A percentile compares a stretch with the other conserved stretches of the same genome.
These are phyloP conservation scores for Wickerhamomyces sp. DNA, from an alignment of 1,139 yeast species.

Conservation along the genomic window DNA sequence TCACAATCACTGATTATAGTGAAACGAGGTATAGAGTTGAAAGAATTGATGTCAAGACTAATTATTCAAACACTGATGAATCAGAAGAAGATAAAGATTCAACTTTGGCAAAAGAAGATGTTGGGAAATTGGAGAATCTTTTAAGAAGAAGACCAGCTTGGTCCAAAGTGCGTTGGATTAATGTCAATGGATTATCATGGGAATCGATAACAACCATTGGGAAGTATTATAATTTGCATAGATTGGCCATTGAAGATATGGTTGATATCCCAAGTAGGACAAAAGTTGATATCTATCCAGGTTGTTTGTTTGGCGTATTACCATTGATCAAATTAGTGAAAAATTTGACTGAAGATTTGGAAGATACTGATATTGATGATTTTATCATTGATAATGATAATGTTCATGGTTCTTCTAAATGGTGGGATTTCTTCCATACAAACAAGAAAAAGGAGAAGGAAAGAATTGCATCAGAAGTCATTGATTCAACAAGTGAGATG, in stretches of 20 bases:
- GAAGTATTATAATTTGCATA: slow-evolving; percentile 36
- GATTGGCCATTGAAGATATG: slow-evolving; percentile 51
- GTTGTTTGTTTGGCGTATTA: slow-evolving; percentile 44
- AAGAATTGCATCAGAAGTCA: not conserved
- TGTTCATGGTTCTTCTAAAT: not conserved
- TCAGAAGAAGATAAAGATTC: slow-evolving; percentile 3
- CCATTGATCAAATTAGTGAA: slow-evolving; percentile 43
- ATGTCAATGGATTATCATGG: slow-evolving; percentile 52
- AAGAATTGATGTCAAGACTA: slow-evolving; percentile 30
- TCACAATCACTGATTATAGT: slow-evolving; percentile 45
- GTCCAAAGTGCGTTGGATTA: slow-evolving; percentile 50
- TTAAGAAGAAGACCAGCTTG: slow-evolving; percentile 33
- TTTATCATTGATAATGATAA: no score
- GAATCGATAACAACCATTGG: slow-evolving; percentile 44
- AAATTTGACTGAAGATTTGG: slow-evolving; percentile 10
- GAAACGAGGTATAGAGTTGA: slow-evolving; percentile 36
- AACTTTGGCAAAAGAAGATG: slow-evolving; percentile 6
- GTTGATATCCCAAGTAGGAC: slow-evolving; percentile 55
- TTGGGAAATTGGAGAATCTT: slow-evolving; percentile 19
- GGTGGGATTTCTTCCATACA: slow-evolving; percentile 10
- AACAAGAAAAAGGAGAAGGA: slow-evolving; percentile 1
- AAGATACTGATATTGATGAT: not conserved
- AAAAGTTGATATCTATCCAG: slow-evolving; percentile 44
- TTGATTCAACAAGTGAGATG: not conserved
- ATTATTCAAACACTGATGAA: slow-evolving; percentile 3